These are phyloP conservation scores for Chlamydomonas sp. DNA, from an alignment of 139 green algal species.

Conservation along the genomic window DNA sequence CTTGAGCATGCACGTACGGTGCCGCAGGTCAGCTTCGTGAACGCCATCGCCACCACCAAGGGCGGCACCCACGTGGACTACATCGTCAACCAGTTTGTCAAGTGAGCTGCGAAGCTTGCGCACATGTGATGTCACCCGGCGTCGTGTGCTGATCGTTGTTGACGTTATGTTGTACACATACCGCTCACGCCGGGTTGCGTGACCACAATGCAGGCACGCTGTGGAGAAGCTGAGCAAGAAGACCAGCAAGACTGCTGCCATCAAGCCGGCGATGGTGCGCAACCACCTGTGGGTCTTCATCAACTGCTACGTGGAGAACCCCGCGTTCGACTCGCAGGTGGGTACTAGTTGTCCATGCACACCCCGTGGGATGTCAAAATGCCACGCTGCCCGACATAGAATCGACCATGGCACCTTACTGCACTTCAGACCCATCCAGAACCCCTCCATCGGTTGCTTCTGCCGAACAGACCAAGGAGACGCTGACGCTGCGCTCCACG, in stretches of 20 bases:
- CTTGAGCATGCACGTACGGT: background rate
- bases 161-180: background rate
- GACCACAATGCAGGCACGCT: conserved; percentile 41
- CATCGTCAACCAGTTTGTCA: conserved; percentile 89
- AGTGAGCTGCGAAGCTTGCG: conserved; percentile 57
- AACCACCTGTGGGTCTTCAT: conserved; percentile 99
- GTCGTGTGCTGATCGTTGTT: background rate
- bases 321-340: conserved; percentile 97
- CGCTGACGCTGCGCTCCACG: conserved; percentile 85
- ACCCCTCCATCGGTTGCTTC: background rate
- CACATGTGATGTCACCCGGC: background rate
- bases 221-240: conserved; percentile 95
- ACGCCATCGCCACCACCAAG: conserved; percentile 97
- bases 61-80: conserved; percentile 97
- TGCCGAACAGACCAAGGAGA: conserved; percentile 94
- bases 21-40: conserved; percentile 96
- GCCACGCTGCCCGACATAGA: no score
- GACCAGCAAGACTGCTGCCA: conserved; percentile 88
- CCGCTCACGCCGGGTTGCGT: background rate
- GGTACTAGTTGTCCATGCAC: background rate
- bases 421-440: no score
- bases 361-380: no score
- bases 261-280: conserved; percentile 97
- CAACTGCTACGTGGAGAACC: conserved; percentile 97
- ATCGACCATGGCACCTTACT: no score